Conservation (phyloP, 2,329 filamentous ascomycete genomes). For the Diplodia seriata region DNA sequence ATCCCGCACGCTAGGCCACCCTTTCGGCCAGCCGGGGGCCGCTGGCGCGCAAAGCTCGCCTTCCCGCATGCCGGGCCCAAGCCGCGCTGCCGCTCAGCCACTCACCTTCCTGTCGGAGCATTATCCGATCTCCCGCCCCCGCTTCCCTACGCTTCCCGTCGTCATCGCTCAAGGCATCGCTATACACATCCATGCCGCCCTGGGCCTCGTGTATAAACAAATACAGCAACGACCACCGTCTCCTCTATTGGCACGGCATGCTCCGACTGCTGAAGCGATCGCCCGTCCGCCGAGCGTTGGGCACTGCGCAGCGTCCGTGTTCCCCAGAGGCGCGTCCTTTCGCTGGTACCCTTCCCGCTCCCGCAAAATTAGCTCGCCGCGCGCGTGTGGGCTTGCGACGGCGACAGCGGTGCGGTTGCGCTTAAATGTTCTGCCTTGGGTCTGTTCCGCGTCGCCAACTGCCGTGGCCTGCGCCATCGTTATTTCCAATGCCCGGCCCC, state of each 20-base stretch:
- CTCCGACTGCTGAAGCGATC: neutral
- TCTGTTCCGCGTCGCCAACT: neutral
- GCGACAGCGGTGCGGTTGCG: neutral
- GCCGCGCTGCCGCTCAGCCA: constrained; percentile 25
- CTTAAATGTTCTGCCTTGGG: neutral
- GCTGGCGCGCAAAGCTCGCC: constrained; percentile 15
- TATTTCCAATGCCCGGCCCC: neutral
- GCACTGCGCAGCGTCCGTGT: neutral
- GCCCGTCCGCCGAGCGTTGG: neutral
- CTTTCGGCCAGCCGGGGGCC: constrained; percentile 12
- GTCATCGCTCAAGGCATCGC: constrained; percentile 13
- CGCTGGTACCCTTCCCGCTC: constrained; percentile 27
- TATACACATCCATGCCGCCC: constrained; percentile 12
- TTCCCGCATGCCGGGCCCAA: constrained; percentile 17
- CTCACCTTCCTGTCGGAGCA: constrained; percentile 17
- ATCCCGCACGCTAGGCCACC: constrained; percentile 10
- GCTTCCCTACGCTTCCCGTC: constrained; percentile 8
- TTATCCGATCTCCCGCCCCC: constrained; percentile 24
- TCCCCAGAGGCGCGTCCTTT: neutral
- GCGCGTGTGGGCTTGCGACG: too few relatives aligned
- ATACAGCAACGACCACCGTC: constrained; percentile 5
- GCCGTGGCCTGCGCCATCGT: neutral
- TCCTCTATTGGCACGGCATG: constrained; percentile 1
- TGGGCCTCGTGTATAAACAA: constrained; percentile 17
- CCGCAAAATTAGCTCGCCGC: constrained; percentile 20